phyloP scores from a whole-genome alignment of 441 rosid genomes.

The Gossypium lobatum region DNA sequence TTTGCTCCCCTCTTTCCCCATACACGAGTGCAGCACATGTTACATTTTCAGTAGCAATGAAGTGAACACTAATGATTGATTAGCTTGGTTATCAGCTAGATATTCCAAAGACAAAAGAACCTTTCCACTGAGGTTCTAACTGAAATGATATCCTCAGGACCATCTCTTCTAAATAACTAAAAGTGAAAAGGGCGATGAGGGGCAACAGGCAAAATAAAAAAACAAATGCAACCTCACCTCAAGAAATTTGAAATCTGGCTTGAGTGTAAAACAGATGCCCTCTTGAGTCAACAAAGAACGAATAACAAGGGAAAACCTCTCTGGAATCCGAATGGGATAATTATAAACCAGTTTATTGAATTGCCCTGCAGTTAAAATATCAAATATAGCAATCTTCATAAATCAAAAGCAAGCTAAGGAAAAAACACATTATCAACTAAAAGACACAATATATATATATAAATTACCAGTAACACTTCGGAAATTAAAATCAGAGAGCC shows the following conservation, averaged over 20 bases:
- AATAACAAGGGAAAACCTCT: conserved; percentile 90
- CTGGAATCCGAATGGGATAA: conserved; percentile 94
- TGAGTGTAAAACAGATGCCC: conserved; percentile 83
- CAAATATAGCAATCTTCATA: conserved; percentile 7
- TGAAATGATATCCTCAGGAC: background rate
- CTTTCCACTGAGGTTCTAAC: background rate
- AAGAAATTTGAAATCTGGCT: conserved; percentile 93
- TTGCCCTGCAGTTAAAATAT: conserved; percentile 47
- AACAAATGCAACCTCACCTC: conserved; percentile 47
- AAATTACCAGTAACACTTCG: conserved; percentile 78
- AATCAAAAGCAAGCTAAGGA: conserved; percentile 1
- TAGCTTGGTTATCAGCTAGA: background rate
- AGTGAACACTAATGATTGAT: background rate
- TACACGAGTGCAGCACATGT: background rate
- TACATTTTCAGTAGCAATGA: background rate
- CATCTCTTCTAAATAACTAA: background rate
- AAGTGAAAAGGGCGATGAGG: background rate
- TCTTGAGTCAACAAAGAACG: conserved; percentile 91
- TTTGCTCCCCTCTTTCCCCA: background rate
- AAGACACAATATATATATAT: background rate
- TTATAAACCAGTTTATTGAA: conserved; percentile 84
- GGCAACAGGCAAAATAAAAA: background rate
- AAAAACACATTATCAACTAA: conserved; percentile 4
- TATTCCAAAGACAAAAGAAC: background rate
- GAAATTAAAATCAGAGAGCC: conserved; percentile 89